These are phyloP conservation scores for Citrus mangshanensis DNA, from an alignment of 345 rosid species.

Conservation along the genomic window DNA sequence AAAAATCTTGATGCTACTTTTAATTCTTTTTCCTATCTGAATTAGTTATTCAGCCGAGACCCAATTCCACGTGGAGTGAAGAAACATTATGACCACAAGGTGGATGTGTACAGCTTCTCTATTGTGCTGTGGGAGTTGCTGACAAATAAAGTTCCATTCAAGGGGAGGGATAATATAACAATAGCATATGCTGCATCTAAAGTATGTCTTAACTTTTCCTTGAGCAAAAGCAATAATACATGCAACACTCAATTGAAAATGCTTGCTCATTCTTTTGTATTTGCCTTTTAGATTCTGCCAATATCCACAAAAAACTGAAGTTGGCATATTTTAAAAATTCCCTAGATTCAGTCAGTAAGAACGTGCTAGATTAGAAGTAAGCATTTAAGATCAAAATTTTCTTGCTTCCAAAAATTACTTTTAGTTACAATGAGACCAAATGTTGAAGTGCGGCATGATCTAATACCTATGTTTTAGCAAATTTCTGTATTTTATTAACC, in stretches of 20 bases:
- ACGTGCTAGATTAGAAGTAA: neutral
- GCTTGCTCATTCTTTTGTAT: neutral
- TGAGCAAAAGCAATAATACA: neutral
- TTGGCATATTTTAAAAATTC: neutral
- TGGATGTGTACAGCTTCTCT: slow-evolving; percentile 67
- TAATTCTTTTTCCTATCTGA: slow-evolving; percentile 7
- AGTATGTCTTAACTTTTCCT: slow-evolving; percentile 25
- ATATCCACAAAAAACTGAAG: neutral
- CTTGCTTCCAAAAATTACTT: neutral
- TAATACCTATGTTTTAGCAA: neutral
- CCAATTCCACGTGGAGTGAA: slow-evolving; percentile 37
- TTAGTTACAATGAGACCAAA: neutral
- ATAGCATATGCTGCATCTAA: slow-evolving; percentile 41
- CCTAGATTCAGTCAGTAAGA: neutral
- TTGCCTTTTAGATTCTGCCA: neutral
- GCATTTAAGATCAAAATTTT: neutral
- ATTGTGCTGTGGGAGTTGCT: slow-evolving; percentile 66
- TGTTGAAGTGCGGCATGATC: neutral
- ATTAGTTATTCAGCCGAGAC: slow-evolving; percentile 45
- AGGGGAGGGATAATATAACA: slow-evolving; percentile 17
- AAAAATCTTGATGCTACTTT: neutral
- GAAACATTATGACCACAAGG: slow-evolving; percentile 66
- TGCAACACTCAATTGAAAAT: neutral
- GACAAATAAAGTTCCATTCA: slow-evolving; percentile 49
- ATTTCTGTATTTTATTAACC: neutral